phyloP scores from a whole-genome alignment of 1,284 basidiomycete species.

The Moesziomyces sp. region DNA sequence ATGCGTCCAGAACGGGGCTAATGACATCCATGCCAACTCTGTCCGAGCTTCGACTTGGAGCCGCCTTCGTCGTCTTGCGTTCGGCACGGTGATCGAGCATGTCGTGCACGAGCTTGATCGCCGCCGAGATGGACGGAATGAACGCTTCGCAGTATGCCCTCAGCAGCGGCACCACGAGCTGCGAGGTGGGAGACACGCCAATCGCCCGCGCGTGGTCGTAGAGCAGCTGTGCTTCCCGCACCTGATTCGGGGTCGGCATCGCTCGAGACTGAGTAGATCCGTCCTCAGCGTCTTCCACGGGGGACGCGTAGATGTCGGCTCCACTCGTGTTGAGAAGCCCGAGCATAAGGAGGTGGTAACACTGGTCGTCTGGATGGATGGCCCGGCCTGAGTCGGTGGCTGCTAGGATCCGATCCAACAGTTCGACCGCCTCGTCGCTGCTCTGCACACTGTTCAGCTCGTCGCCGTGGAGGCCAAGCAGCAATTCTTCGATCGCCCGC shows the following conservation, averaged over 20 bases:
- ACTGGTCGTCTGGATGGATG: conserved; percentile 13
- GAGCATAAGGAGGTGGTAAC: conserved; percentile 30
- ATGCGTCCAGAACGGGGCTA: conserved; percentile 42
- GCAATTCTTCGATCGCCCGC: conserved; percentile 9
- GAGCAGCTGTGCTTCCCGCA: conserved; percentile 50
- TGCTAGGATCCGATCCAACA: conserved; percentile 23
- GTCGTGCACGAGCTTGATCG: conserved; percentile 43
- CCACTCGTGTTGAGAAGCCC: conserved; percentile 9
- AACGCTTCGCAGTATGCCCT: conserved; percentile 54
- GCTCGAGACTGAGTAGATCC: background rate
- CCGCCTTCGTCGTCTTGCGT: background rate
- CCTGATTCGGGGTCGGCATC: conserved; percentile 36
- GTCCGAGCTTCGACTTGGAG: background rate
- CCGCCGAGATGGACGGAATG: conserved; percentile 46
- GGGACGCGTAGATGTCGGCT: background rate
- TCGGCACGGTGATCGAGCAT: conserved; percentile 14
- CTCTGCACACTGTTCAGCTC: conserved; percentile 29
- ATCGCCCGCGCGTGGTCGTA: conserved; percentile 40
- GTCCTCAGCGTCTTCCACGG: background rate
- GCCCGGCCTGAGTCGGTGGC: conserved; percentile 16
- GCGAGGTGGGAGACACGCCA: conserved; percentile 29
- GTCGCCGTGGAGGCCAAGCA: conserved; percentile 27
- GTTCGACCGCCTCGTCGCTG: conserved; percentile 52
- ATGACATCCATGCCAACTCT: conserved; percentile 18
- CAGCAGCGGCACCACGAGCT: conserved; percentile 49